Evolutionary conservation across 192 early-diverging fungal species (phyloP).

Genomic region (Backusella mclennaniae): DNA sequence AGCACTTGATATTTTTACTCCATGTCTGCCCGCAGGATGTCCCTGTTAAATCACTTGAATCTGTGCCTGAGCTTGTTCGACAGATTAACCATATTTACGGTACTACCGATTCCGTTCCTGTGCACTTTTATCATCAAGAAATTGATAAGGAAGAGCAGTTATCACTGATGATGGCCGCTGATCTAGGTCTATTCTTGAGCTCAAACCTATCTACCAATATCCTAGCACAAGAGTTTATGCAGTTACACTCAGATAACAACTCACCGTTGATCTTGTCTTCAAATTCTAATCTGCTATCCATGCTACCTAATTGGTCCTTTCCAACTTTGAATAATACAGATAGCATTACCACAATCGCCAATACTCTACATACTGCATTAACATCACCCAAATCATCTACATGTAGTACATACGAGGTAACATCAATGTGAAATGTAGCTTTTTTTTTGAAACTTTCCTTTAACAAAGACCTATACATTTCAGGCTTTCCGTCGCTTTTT

Average conservation of each 20-base stretch:
- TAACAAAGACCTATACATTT: neutral
- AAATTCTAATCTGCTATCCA: neutral
- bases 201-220: neutral
- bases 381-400: neutral
- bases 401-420: neutral
- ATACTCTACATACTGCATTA: neutral
- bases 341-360: neutral
- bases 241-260: neutral
- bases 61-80: neutral
- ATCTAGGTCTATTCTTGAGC: neutral
- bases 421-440: neutral
- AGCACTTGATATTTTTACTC: neutral
- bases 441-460: neutral
- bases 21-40: neutral
- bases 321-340: neutral
- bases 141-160: conserved; percentile 1
- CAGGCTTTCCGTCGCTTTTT: neutral
- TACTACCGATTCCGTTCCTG: neutral
- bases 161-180: neutral
- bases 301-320: neutral
- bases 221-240: neutral
- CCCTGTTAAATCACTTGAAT: neutral
- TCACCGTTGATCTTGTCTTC: neutral
- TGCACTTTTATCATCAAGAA: conserved; percentile 1
- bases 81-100: neutral